Conservation (phyloP, 116 monocot species). For the Papilionanthe hybrid region DNA sequence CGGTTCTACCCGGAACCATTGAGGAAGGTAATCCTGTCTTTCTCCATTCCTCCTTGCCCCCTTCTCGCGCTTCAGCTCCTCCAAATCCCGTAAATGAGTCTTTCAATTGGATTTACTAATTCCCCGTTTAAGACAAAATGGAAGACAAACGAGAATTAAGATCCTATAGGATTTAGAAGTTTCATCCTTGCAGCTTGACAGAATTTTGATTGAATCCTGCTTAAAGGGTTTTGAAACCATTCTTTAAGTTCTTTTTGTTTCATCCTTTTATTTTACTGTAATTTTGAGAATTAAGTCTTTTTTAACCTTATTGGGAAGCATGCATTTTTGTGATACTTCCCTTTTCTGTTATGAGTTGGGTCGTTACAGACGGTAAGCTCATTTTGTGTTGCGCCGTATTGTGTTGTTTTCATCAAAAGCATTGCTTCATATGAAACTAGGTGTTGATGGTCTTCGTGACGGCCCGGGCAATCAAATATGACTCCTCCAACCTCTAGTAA, state of each 20-base stretch:
- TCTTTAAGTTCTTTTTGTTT: not conserved
- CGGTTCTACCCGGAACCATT: not conserved
- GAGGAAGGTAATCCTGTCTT: too few relatives aligned
- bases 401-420: not conserved
- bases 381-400: not conserved
- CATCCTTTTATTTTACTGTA: not conserved
- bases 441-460: conserved; percentile 12
- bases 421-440: not conserved
- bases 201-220: too few relatives aligned
- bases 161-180: too few relatives aligned
- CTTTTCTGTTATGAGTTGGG: not conserved
- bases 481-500: conserved; percentile 5
- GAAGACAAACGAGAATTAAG: too few relatives aligned
- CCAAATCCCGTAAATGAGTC: too few relatives aligned
- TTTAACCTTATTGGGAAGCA: not conserved
- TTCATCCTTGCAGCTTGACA: too few relatives aligned
- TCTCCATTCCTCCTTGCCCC: too few relatives aligned
- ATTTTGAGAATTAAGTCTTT: not conserved
- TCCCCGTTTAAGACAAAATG: too few relatives aligned
- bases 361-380: not conserved
- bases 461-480: conserved; percentile 31
- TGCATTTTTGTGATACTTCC: not conserved
- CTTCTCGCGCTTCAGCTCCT: too few relatives aligned
- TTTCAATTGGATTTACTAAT: too few relatives aligned
- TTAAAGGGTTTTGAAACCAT: not conserved